Evolutionary conservation across 2,329 filamentous ascomycete species (phyloP), one percentile per base, ranked within the genome.

Genomic region (Cucurbitaria berberidis): DNA sequence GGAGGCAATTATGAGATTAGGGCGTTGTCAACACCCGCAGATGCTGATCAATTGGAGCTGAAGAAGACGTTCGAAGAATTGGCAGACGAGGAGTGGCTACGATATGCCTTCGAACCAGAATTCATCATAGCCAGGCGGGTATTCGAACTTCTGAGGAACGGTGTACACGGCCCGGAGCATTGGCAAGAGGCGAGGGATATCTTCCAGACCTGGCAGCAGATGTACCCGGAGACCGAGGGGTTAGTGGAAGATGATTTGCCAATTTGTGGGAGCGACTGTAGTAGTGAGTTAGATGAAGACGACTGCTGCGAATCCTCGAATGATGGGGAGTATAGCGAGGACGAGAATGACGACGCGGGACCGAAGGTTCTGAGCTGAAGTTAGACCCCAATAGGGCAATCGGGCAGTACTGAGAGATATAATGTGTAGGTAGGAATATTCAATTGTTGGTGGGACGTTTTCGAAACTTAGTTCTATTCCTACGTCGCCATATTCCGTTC

Each of bases 21-120:
- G 16, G 44, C 67, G 5, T 39, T 44, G 6, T 36, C 15, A 13
- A 16, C 11, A 41, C 18, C 59, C 54, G 1, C 3, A 11, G 0
- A 53, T 21, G 1, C 48, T 21, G 29, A 50, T 64, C 45, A 30
- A 68, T 13, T 70, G 70, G 8, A 35, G 32, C 32, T 35, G 32
- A 35, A 35, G 32, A 7, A 13, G 34, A 16, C 18, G 5, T 36
- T 36, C 16, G 34, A 36, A n/a, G 54, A 64, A 1, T 46, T 55
- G 9, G 66, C 63, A 3, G 64, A 63, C 29, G 9, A 39, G 2
- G 59, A 60, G 5, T 73, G 61, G 40, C 7, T 55, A 18, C 45
- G 50, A 1, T 63, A 62, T 21, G 68, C 69, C 1, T 70, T 67
- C 30, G 2, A 47, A 3, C 60, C 62, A 9, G 49, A 55, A 19